phyloP scores from a whole-genome alignment of 2,329 filamentous ascomycete genomes.

The Aspergillus pseudoglaucus region DNA sequence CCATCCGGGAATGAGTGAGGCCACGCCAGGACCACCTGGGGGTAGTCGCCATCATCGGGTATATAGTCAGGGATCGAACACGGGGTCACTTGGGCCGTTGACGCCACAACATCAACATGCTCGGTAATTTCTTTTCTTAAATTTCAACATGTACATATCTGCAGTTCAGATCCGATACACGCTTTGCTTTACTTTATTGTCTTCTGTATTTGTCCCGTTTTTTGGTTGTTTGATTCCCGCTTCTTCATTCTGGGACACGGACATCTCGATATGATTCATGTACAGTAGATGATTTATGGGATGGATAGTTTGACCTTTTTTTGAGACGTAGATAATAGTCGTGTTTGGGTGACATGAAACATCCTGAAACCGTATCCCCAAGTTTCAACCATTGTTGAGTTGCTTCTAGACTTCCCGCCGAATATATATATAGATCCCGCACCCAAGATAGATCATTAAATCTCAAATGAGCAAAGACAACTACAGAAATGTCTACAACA shows the following conservation, averaged over 20 bases:
- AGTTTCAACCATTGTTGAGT: not conserved
- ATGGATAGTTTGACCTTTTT: not conserved
- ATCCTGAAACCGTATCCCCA: not conserved
- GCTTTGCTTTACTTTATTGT: not conserved
- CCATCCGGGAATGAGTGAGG: constrained; percentile 20
- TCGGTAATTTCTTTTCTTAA: constrained; percentile 12
- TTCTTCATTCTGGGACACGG: not conserved
- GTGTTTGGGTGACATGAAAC: not conserved
- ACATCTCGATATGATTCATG: constrained; percentile 5
- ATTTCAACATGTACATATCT: constrained; percentile 4
- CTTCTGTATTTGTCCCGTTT: not conserved
- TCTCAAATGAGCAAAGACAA: too few species aligned
- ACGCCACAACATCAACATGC: constrained; percentile 21
- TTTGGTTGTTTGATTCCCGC: not conserved
- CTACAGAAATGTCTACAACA: not conserved
- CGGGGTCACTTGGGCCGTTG: constrained; percentile 20
- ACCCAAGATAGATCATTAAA: not conserved
- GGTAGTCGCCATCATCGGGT: constrained; percentile 26
- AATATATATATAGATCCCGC: not conserved
- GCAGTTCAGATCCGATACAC: not conserved
- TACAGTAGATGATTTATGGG: constrained; percentile 13
- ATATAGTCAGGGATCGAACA: constrained; percentile 31
- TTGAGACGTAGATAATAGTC: not conserved
- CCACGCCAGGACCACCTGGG: constrained; percentile 12
- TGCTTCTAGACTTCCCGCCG: not conserved